Evolutionary conservation across 2,329 filamentous ascomycete genomes (phyloP), one percentile per base, ranked within the genome.

Genomic region (Pseudogymnoascus sp.): DNA sequence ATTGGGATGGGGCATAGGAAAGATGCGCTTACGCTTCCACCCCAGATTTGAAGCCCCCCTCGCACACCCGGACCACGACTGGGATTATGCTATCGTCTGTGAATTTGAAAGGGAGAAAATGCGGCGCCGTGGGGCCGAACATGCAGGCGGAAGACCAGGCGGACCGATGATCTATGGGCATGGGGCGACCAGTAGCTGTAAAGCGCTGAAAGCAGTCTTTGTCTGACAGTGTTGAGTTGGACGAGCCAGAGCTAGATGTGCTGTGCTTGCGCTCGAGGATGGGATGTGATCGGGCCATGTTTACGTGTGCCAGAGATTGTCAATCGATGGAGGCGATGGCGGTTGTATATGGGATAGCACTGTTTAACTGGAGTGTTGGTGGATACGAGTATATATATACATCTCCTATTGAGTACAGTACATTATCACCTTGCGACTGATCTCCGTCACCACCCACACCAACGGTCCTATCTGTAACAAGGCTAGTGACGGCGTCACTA

Each of bases 41-140:
- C 48, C 61, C 8, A 8, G 48, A 6, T 21, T 25, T 23, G 36
- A 21, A 39, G 21, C 10, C 23, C 36, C 11, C 31, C 13, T 43
- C 37, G n/a, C 31, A 28, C 54, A 48, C 13, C 23, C 25, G 68
- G 65, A 73, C 61, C 60, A 73, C 72, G 0, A 70, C 72, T 2
- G 72, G 71, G 10, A 73, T 71, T 34, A 73, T 69, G n/a, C 67
- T 69, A 14, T 73, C 72, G 41, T 73, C 71, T 16, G 71, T 73
- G 43, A 71, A 69, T 8, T 65, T 64, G 36, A 63, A 66, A 2
- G 67, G 71, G 11, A 72, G 63, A 11, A 73, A 64, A n/a, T 70
- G 67, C 0, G 71, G 71, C 10, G 68, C 51, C 2, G 48, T 62
- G n/a, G 51, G 51, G 6, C 51, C 51, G 62, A 65, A 68, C 65